Conservation (phyloP, 2,329 filamentous ascomycete genomes). For the Talaromyces sp. region DNA sequence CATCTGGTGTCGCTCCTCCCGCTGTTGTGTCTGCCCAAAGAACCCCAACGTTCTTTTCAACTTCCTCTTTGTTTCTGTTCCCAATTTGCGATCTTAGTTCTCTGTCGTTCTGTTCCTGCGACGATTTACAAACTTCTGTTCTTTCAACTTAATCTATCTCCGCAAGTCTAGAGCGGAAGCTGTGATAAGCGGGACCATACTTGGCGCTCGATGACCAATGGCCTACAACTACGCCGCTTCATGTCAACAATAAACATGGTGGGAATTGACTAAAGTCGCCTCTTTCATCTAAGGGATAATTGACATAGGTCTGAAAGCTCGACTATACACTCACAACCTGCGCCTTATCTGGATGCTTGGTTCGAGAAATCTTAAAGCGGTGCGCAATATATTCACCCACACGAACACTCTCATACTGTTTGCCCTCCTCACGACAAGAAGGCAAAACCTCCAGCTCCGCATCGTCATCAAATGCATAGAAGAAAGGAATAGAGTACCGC, state of each 20-base stretch:
- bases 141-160: neutral
- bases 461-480: neutral
- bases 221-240: neutral
- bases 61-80: neutral
- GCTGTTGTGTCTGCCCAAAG: neutral
- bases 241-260: neutral
- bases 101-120: neutral
- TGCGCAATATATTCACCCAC: neutral
- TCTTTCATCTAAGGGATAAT: neutral
- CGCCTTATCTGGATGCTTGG: neutral
- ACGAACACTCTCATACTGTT: neutral
- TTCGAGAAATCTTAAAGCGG: neutral
- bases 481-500: neutral
- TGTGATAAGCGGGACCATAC: neutral
- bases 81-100: neutral
- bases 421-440: neutral
- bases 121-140: neutral
- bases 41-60: neutral
- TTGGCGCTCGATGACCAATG: neutral
- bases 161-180: neutral
- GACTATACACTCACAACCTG: neutral
- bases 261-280: neutral
- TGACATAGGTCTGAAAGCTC: neutral
- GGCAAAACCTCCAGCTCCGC: neutral
- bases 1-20: neutral